phyloP scores from a whole-genome alignment of 345 rosid species.

The Brassica carinata region DNA sequence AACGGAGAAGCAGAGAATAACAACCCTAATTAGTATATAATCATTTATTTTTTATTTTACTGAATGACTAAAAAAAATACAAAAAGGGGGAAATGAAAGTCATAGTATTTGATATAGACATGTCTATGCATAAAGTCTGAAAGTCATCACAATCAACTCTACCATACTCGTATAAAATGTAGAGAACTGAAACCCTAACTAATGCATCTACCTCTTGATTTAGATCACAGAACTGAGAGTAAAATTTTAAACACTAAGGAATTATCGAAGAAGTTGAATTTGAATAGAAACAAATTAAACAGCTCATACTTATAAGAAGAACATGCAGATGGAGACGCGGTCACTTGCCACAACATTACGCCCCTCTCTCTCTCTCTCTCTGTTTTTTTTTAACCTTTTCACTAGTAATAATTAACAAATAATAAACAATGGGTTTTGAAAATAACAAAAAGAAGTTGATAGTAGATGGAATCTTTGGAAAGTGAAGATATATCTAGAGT shows the following conservation, averaged over 20 bases:
- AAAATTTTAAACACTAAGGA: neutral
- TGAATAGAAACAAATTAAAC: conserved; percentile 39
- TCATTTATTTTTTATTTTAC: neutral
- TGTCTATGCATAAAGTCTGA: neutral
- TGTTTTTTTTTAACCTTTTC: neutral
- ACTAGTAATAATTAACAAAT: conserved; percentile 19
- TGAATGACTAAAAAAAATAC: neutral
- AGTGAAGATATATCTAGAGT: conserved; percentile 4
- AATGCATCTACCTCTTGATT: neutral
- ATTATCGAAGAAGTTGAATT: neutral
- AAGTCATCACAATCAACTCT: neutral
- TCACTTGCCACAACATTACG: conserved; percentile 30
- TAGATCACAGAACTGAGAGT: neutral
- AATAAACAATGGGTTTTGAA: conserved; percentile 9
- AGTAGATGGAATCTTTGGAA: neutral
- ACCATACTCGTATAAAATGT: neutral
- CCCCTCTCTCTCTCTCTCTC: neutral
- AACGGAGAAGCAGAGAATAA: conserved; percentile 27
- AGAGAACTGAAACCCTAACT: neutral
- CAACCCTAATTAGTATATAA: conserved; percentile 28
- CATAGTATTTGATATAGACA: conserved; percentile 11
- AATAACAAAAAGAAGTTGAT: neutral
- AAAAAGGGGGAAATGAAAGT: neutral
- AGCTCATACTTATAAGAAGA: conserved; percentile 34
- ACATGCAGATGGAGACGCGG: conserved; percentile 35